These are phyloP conservation scores for Gautieria morchelliformis DNA, from an alignment of 768 basidiomycete species.

Conservation along the genomic window DNA sequence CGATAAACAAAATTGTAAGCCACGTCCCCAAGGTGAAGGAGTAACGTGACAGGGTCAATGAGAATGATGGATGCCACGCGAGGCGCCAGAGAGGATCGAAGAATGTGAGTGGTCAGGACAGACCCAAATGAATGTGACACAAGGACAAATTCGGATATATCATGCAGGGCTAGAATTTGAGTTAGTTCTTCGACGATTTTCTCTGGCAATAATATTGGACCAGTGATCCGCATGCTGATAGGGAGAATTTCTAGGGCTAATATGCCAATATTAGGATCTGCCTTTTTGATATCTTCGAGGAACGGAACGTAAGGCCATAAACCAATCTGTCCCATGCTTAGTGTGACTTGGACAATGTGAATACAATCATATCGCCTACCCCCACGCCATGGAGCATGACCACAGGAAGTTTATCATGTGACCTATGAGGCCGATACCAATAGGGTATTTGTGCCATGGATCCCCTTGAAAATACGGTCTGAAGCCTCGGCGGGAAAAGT, in stretches of 20 bases:
- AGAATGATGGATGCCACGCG: conserved; percentile 39
- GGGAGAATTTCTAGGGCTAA: conserved; percentile 51
- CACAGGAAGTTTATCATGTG: conserved; percentile 38
- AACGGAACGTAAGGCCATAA: conserved; percentile 48
- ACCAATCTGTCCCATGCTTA: conserved; percentile 39
- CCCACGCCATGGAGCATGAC: conserved; percentile 68
- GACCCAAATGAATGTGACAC: conserved; percentile 58
- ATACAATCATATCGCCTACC: conserved; percentile 24
- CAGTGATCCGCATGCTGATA: conserved; percentile 51
- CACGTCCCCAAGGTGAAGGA: conserved; percentile 45
- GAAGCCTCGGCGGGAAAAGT: conserved; percentile 46
- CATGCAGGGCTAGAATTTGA: conserved; percentile 35
- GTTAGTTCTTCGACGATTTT: conserved; percentile 34
- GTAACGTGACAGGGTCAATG: conserved; percentile 56
- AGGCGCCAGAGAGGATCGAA: conserved; percentile 27
- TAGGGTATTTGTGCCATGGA: conserved; percentile 31
- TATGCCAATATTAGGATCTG: conserved; percentile 45
- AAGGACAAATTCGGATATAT: conserved; percentile 32
- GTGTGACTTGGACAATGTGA: not conserved
- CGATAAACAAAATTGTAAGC: conserved; percentile 63
- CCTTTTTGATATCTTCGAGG: conserved; percentile 32
- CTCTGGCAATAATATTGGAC: conserved; percentile 33
- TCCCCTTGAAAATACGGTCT: conserved; percentile 33
- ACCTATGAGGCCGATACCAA: conserved; percentile 43
- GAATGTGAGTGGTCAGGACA: conserved; percentile 42